Evolutionary conservation across 176 grass and related monocot species (phyloP).

Genomic region (Oryza glaberrima): DNA sequence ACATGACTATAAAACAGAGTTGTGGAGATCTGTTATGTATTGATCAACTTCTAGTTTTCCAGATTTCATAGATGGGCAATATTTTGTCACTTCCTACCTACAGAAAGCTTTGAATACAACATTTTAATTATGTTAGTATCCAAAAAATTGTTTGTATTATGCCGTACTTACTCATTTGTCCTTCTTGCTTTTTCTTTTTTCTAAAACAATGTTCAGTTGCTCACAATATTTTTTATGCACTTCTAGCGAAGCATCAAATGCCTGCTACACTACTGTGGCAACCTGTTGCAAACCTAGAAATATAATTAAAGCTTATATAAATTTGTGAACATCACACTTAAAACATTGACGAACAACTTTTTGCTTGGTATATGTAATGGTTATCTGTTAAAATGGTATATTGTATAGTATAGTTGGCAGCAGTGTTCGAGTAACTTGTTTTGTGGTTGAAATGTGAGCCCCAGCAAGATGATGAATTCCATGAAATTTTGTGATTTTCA

Average conservation of each 20-base stretch:
- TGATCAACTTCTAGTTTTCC: constrained; percentile 19
- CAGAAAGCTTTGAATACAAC: background rate
- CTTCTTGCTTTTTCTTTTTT: background rate
- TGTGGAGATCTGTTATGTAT: background rate
- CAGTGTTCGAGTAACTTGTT: too few relatives aligned
- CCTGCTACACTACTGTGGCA: background rate
- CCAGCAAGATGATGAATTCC: too few relatives aligned
- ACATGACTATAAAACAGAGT: constrained; percentile 5
- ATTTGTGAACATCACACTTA: background rate
- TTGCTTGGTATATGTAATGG: background rate
- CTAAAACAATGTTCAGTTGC: background rate
- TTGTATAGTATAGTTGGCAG: background rate
- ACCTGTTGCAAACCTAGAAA: background rate
- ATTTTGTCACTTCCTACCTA: constrained; percentile 19
- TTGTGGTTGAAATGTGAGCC: too few relatives aligned
- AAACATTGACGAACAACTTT: background rate
- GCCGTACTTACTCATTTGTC: background rate
- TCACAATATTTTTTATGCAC: background rate
- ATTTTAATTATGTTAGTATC: constrained; percentile 1
- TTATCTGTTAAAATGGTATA: background rate
- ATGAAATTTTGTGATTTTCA: too few relatives aligned
- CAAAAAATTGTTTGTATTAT: background rate
- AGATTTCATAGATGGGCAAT: constrained; percentile 12
- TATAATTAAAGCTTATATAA: background rate
- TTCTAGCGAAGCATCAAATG: background rate